Conservation (phyloP, 495 filamentous ascomycete genomes). For the Glutinoglossum americanum region DNA sequence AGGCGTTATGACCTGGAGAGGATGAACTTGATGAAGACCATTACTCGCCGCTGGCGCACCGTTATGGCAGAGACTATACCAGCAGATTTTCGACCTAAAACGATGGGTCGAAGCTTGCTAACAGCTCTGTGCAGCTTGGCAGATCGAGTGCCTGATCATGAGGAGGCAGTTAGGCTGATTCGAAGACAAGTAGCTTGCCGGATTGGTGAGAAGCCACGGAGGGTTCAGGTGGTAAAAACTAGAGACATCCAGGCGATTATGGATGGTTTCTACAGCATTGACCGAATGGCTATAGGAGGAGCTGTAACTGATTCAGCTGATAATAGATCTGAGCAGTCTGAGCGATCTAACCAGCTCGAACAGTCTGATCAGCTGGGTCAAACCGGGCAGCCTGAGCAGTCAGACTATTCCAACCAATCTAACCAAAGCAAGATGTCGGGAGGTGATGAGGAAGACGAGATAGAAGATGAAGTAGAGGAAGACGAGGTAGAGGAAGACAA, state of each 20-base stretch:
- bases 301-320: too few species aligned
- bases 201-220: background rate
- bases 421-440: too few species aligned
- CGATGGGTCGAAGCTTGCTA: background rate
- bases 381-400: too few species aligned
- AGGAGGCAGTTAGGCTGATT: background rate
- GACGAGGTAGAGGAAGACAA: too few species aligned
- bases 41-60: background rate
- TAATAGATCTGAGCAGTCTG: too few species aligned
- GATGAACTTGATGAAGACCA: background rate
- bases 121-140: background rate
- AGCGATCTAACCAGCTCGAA: too few species aligned
- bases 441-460: too few species aligned
- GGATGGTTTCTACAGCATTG: background rate
- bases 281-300: too few species aligned
- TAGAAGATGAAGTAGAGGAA: too few species aligned
- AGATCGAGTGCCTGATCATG: background rate
- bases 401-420: too few species aligned
- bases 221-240: background rate
- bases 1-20: background rate
- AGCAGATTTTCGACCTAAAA: background rate
- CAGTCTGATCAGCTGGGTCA: too few species aligned
- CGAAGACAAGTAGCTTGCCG: background rate
- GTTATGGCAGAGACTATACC: background rate
- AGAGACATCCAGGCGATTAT: background rate